A percentile compares a stretch with the other conserved stretches of the same genome.
Conservation (phyloP, 805 yeast species). For the Lipomyces japonicus region DNA sequence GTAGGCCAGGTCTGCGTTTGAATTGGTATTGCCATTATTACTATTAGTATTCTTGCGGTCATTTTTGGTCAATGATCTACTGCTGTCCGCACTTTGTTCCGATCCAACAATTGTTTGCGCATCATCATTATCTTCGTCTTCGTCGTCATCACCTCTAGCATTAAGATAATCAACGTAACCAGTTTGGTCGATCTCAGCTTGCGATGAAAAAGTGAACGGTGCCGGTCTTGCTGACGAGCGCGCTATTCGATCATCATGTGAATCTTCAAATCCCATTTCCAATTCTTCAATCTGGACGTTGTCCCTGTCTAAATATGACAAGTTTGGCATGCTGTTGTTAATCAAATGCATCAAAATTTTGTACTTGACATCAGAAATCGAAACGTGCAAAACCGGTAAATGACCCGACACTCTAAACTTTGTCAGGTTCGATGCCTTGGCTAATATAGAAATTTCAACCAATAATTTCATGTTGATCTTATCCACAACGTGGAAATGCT, state of each 20-base stretch:
- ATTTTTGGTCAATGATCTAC: constrained; percentile 1
- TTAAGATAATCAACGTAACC: constrained; percentile 8
- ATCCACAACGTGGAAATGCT: constrained; percentile 65
- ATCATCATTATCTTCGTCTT: constrained; percentile 32
- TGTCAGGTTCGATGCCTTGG: constrained; percentile 71
- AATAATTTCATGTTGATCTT: constrained; percentile 68
- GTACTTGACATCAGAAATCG: constrained; percentile 85
- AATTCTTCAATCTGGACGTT: constrained; percentile 7
- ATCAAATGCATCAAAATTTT: constrained; percentile 77
- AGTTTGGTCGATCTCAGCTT: background rate
- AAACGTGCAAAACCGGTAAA: constrained; percentile 66
- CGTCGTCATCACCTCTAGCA: constrained; percentile 15
- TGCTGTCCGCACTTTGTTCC: constrained; percentile 16
- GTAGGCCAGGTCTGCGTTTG: constrained; percentile 5
- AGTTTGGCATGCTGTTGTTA: constrained; percentile 62
- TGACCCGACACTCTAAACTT: constrained; percentile 69
- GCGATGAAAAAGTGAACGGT: constrained; percentile 7
- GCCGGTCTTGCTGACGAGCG: constrained; percentile 3
- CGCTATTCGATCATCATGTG: background rate
- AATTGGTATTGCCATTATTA: constrained; percentile 10
- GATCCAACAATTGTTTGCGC: constrained; percentile 24
- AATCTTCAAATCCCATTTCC: background rate
- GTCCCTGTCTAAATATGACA: constrained; percentile 24
- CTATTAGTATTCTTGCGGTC: constrained; percentile 7
- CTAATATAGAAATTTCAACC: constrained; percentile 80